Base-by-base conservation (phyloP, 208 protist genomes). In the Trypanosoma congolense region DNA sequence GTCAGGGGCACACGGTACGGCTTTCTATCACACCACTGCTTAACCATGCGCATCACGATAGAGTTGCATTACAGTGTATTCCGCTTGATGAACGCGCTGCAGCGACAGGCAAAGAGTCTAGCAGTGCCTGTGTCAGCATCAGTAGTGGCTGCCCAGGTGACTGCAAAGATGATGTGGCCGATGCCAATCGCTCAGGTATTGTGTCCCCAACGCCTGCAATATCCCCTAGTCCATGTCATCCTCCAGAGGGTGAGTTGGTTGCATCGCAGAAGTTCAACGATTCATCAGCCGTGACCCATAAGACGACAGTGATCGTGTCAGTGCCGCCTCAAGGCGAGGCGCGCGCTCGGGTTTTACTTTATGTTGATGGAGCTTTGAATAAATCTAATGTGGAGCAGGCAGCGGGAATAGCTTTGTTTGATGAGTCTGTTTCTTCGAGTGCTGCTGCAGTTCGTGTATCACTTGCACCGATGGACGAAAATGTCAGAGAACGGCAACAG, bases 401-500 rank as follows among this genome's bases (percentile, higher is more conserved):
- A 12, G 68, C 90, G 33, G 74, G 68, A 14, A 42, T 94, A 5
- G 79, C 69, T 4, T 61, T 88, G 3, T 68, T 89, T 47, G 87
- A 94, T 62, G 72, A 90, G 41, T 78, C 71, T 49, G 75, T 87
- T n/a, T 61, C 78, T 2, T 83, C 75, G 65, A 88, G 77, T 59
- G 58, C 75, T 9, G 59, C 50, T 44, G 59, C 80, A 0, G 70
- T 75, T 9, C 80, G 80, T n/a, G 69, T 94, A n/a, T 45, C 6
- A 21, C 63, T 77, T 31, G 73, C 70, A 10, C 57, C 64, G 3
- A 40, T 52, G 18, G 71, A 77, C 43, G 65, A 72, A 16, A 38
- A 38, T 12, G 33, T 16, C 33, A 6, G n/a, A 42, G n/a, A 12
- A 12, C 30, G 31, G 18, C 49, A 69, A 28, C 9, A 49, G 53